phyloP scores from a whole-genome alignment of 257 asterid species.

The Petrea volubilis region DNA sequence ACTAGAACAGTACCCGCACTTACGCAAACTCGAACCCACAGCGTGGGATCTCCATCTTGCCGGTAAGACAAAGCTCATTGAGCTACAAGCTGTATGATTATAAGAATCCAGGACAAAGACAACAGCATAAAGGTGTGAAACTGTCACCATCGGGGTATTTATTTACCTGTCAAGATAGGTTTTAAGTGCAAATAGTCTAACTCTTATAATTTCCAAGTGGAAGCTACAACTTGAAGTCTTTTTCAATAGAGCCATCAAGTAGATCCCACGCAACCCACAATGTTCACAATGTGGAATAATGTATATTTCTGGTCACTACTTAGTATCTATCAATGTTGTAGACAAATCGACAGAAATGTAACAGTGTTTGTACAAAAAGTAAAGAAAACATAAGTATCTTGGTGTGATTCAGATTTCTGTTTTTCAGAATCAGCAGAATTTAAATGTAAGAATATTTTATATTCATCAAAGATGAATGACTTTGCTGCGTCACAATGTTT shows the following conservation, averaged over 20 bases:
- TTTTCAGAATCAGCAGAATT: background rate
- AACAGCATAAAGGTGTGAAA: background rate
- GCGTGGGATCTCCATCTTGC: too few relatives aligned
- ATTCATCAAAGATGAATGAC: background rate
- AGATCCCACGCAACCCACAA: conserved; percentile 19
- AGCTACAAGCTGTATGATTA: conserved; percentile 9
- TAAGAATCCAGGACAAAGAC: background rate
- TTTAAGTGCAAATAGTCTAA: background rate
- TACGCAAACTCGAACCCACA: too few relatives aligned
- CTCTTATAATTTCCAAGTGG: background rate
- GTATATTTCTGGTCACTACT: conserved; percentile 14
- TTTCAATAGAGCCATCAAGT: conserved; percentile 9
- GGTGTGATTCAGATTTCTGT: background rate
- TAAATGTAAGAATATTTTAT: background rate
- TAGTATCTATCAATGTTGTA: background rate
- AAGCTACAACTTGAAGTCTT: background rate
- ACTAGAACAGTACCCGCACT: too few relatives aligned
- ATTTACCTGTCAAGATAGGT: background rate
- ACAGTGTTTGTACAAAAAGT: background rate
- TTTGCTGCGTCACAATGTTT: background rate
- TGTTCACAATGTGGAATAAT: background rate
- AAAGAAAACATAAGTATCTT: background rate
- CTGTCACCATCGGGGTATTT: background rate
- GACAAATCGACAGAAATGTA: background rate
- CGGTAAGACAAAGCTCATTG: too few relatives aligned